Conservation (phyloP, 208 protist species). For the Crithidia acanthocephali region DNA sequence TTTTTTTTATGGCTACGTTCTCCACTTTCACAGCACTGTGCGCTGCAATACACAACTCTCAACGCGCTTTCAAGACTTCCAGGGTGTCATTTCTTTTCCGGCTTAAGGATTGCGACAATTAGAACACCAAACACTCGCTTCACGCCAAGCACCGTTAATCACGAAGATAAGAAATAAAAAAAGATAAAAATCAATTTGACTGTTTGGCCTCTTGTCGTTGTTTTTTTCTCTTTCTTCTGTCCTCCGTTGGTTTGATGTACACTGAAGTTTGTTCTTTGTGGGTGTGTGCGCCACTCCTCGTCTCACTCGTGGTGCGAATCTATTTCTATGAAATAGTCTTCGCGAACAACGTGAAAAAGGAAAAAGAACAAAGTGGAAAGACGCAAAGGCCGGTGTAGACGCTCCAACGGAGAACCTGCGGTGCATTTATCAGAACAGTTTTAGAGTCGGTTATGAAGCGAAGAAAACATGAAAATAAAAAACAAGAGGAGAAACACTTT, state of each 20-base stretch:
- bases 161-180: background rate
- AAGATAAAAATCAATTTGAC: background rate
- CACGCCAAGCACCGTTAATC: background rate
- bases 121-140: background rate
- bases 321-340: constrained; percentile 5
- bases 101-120: background rate
- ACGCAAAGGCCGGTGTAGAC: background rate
- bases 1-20: too few species aligned
- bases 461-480: too few species aligned
- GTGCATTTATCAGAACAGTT: background rate
- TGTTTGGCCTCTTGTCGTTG: constrained; percentile 1
- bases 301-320: background rate
- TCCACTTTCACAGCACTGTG: too few species aligned
- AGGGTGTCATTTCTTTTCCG: too few species aligned
- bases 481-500: too few species aligned
- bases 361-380: background rate
- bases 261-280: too few species aligned
- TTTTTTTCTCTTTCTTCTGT: background rate
- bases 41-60: too few species aligned
- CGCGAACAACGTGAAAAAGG: background rate
- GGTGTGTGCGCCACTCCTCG: too few species aligned
- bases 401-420: background rate
- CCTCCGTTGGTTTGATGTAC: background rate
- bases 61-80: too few species aligned
- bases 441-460: too few species aligned